A percentile compares a stretch with the other conserved stretches of the same genome.
These are phyloP conservation scores for Puccinia triticina DNA, from an alignment of 1,284 basidiomycete species.

Conservation along the genomic window DNA sequence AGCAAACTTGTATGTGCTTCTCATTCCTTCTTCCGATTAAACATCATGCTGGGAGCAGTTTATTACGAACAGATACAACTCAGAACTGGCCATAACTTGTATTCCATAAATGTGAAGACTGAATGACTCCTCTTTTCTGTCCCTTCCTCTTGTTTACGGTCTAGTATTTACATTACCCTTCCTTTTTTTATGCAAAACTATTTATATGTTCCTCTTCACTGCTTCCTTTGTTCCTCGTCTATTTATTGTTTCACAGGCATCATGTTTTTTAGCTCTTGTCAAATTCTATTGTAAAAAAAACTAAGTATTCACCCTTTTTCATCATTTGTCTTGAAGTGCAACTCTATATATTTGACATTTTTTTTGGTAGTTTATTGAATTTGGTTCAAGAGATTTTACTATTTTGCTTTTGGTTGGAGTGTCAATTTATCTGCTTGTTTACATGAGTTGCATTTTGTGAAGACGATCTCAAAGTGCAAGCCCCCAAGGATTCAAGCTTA, in stretches of 20 bases:
- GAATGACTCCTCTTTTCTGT: not conserved
- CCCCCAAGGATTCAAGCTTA: no score
- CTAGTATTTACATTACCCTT: not conserved
- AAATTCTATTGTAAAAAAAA: not conserved
- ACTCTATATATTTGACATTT: not conserved
- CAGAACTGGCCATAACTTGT: not conserved
- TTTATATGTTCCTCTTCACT: not conserved
- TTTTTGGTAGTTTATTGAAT: not conserved
- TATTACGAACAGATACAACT: not conserved
- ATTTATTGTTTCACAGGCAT: not conserved
- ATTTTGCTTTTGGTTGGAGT: no score
- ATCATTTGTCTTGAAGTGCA: constrained; percentile 2
- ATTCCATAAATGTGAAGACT: constrained; percentile 1
- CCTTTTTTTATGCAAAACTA: not conserved
- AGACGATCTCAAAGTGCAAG: no score
- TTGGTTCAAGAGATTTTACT: no score
- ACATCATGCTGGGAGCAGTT: not conserved
- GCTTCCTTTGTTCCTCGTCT: not conserved
- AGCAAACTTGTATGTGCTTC: constrained; percentile 8
- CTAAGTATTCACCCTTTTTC: not conserved
- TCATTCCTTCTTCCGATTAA: not conserved
- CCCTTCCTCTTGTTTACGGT: constrained; percentile 1
- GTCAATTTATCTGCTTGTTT: no score
- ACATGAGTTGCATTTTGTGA: no score
- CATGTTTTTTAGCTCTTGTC: not conserved